phyloP scores from a whole-genome alignment of 768 basidiomycete species.

The Rhizopogon vinicolor region DNA sequence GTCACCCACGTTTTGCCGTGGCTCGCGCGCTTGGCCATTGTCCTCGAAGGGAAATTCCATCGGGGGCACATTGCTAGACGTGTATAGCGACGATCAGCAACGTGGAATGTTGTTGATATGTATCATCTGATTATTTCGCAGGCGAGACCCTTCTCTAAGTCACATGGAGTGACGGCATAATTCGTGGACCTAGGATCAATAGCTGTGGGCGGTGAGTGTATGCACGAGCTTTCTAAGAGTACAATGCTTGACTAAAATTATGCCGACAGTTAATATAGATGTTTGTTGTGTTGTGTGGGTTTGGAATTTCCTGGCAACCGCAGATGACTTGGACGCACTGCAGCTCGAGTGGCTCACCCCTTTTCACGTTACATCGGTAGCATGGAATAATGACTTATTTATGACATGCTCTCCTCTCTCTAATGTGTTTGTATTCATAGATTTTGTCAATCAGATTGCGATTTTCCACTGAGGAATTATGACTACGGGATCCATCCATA shows the following conservation, averaged over 20 bases:
- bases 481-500: too few species aligned
- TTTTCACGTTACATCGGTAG: neutral
- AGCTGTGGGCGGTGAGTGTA: neutral
- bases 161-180: neutral
- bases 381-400: neutral
- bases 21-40: neutral
- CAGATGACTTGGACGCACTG: neutral
- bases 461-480: neutral
- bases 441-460: neutral
- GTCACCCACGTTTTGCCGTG: slow-evolving; percentile 13
- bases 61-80: neutral
- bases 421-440: neutral
- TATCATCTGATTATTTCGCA: neutral
- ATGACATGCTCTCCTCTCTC: neutral
- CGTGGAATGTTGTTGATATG: neutral
- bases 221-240: neutral
- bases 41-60: neutral
- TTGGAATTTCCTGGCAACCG: neutral
- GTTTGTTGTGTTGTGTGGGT: too few species aligned
- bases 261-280: too few species aligned
- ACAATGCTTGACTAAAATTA: neutral
- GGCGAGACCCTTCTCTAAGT: neutral
- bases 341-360: neutral
- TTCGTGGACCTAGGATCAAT: neutral
- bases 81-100: neutral